Conservation (phyloP, 306 rosid genomes). For the Mimosa bimucronata region DNA sequence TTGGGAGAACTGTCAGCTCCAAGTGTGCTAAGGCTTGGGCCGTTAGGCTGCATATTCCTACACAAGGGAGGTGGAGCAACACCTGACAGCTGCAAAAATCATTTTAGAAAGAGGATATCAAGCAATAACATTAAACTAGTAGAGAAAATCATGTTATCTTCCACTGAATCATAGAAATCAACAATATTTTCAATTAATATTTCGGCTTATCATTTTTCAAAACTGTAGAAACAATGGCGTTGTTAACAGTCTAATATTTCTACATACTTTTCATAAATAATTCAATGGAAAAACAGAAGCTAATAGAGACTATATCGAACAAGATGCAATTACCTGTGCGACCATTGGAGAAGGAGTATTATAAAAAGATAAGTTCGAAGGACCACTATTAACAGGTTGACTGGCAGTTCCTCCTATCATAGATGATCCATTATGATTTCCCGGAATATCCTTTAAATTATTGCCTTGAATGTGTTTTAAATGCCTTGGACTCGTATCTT, state of each 20-base stretch:
- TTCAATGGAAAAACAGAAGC: neutral
- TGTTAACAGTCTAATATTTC: slow-evolving; percentile 15
- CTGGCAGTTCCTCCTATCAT: slow-evolving; percentile 63
- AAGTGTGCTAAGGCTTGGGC: slow-evolving; percentile 61
- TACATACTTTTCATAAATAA: slow-evolving; percentile 11
- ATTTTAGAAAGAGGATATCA: slow-evolving; percentile 14
- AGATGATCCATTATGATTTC: slow-evolving; percentile 67
- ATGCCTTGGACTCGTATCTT: slow-evolving; percentile 74
- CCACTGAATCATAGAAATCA: neutral
- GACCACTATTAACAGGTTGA: slow-evolving; percentile 65
- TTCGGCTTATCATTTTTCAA: slow-evolving; percentile 7
- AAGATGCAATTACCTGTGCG: slow-evolving; percentile 64
- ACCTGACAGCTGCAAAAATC: slow-evolving; percentile 74
- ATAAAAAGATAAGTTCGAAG: slow-evolving; percentile 72
- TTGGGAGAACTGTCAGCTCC: slow-evolving; percentile 75
- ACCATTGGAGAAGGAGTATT: slow-evolving; percentile 91
- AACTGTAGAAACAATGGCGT: slow-evolving; percentile 29
- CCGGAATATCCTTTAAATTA: slow-evolving; percentile 67
- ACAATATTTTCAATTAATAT: slow-evolving; percentile 3
- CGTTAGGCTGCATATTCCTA: slow-evolving; percentile 74
- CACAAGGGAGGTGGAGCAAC: slow-evolving; percentile 89
- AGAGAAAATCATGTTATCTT: slow-evolving; percentile 8
- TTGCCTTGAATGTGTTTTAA: slow-evolving; percentile 63
- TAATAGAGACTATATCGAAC: slow-evolving; percentile 22
- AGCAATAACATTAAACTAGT: slow-evolving; percentile 22